phyloP scores from a whole-genome alignment of 225 moss, liverwort and hornwort genomes.

The Takakia lepidozioides region DNA sequence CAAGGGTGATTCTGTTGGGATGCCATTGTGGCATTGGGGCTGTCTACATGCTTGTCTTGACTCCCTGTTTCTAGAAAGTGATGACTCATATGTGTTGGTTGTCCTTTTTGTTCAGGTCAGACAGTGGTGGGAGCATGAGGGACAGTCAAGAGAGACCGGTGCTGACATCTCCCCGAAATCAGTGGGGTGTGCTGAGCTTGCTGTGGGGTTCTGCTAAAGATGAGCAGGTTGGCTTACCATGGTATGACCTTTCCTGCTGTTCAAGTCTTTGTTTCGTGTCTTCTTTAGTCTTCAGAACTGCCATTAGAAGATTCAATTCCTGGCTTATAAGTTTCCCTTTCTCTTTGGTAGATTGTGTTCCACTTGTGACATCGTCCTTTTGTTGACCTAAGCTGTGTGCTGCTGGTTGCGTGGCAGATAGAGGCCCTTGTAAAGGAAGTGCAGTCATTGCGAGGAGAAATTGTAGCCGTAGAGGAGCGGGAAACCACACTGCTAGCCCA shows the following conservation, averaged over 20 bases:
- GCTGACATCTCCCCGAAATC: slow-evolving; percentile 76
- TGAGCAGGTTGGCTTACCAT: slow-evolving; percentile 66
- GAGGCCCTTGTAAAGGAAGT: slow-evolving; percentile 92
- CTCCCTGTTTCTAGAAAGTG: too few species aligned
- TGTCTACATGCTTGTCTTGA: neutral
- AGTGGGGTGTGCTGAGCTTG: slow-evolving; percentile 82
- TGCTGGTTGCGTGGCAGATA: slow-evolving; percentile 38
- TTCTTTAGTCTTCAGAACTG: slow-evolving; percentile 9
- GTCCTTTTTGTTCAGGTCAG: slow-evolving; percentile 30
- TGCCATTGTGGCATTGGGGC: neutral
- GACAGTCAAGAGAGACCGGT: slow-evolving; percentile 51
- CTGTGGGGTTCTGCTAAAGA: slow-evolving; percentile 78
- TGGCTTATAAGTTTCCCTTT: too few species aligned
- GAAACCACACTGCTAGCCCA: slow-evolving; percentile 84
- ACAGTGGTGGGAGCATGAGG: slow-evolving; percentile 36
- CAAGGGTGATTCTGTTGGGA: neutral
- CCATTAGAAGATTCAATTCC: neutral
- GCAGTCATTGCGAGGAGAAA: slow-evolving; percentile 81
- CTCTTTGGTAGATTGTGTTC: neutral
- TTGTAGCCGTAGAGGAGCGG: slow-evolving; percentile 90
- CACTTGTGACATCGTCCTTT: neutral
- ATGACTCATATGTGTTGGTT: neutral
- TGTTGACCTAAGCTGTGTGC: neutral
- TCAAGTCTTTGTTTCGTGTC: neutral
- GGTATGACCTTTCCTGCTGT: neutral